phyloP scores from a whole-genome alignment of 306 rosid genomes.

The Quercus aquifolioides region DNA sequence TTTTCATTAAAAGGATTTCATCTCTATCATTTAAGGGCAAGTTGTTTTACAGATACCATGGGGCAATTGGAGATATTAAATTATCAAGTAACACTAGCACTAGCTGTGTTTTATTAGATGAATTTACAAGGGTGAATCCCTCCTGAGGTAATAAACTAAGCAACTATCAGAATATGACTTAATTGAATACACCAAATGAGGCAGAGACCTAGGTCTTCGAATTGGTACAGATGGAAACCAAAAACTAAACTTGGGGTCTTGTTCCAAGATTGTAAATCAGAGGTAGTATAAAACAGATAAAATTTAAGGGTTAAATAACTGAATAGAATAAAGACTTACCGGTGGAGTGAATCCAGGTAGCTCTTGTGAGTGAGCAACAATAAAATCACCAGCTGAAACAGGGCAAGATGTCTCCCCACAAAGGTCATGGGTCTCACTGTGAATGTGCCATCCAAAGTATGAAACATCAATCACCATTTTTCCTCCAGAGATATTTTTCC shows the following conservation, averaged over 20 bases:
- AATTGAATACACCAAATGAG: background rate
- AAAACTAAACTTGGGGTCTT: background rate
- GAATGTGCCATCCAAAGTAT: constrained; percentile 71
- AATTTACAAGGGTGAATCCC: background rate
- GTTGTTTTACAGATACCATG: background rate
- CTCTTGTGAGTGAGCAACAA: constrained; percentile 69
- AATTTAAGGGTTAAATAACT: background rate
- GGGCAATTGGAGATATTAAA: background rate
- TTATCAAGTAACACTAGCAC: background rate
- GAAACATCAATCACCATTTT: constrained; percentile 73
- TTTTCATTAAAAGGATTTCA: background rate
- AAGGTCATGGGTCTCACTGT: constrained; percentile 80
- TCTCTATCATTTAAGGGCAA: background rate
- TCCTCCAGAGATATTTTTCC: constrained; percentile 61
- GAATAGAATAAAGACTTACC: constrained; percentile 51
- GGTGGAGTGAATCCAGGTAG: constrained; percentile 82
- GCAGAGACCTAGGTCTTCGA: background rate
- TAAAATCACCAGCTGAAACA: constrained; percentile 64
- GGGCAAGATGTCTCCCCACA: constrained; percentile 87
- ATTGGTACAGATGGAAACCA: background rate
- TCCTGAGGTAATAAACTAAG: background rate
- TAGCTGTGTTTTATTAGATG: background rate
- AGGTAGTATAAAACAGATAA: background rate
- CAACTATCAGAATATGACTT: background rate
- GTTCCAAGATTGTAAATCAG: background rate